Evolutionary conservation across 139 green algal species (phyloP), one percentile per base, ranked within the genome.

Genomic region (Coelastrella sp.): DNA sequence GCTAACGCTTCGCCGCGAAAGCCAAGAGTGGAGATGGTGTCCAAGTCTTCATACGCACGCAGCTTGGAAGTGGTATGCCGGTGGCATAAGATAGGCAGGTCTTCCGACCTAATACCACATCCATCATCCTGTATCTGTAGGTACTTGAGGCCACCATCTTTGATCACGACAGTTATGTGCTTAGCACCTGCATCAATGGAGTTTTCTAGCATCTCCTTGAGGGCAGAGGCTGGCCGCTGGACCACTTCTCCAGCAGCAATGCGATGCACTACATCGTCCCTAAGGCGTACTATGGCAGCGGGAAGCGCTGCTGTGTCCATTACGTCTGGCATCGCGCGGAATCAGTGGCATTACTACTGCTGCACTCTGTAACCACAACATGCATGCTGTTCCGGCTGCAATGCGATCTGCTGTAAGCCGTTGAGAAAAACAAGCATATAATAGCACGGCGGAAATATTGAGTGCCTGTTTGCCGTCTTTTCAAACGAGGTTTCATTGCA

Each of bases 171-270:
- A 20, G 35, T 95, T 75, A 99, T 95, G 49, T 96, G 90, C 1
- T 95, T 97, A 9, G 96, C 88, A n/a, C 95, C 96, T 22, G 98
- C 98, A 60, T 99, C 98, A 4, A 99, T 66, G 68, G 92, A 96
- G 94, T 99, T 99, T 92, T 99, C 98, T n/a, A 99, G 74, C 92
- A 99, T 90, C 93, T 99, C 98, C 93, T 99, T 99, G 0, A 99
- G 81, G 0, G 98, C 98, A 11, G 91, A 97, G 4, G 94, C 91
- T 6, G 98, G 98, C 6, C 97, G 92, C 92, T 98, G 95, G 66
- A 99, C 94, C 1, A 98, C 95, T 91, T 99, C 98, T 0, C 98
- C 98, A 27, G 98, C 98, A 63, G 98, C 98, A 49, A 99, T 99
- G 11, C 95, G 94, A 86, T 99, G 98, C 0, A 99, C 97, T 25